Percentiles rank a stretch among this genome's conserved stretches.
Evolutionary conservation across 805 yeast genomes (phyloP).

Genomic region (Komagataella kurtzmanii): DNA sequence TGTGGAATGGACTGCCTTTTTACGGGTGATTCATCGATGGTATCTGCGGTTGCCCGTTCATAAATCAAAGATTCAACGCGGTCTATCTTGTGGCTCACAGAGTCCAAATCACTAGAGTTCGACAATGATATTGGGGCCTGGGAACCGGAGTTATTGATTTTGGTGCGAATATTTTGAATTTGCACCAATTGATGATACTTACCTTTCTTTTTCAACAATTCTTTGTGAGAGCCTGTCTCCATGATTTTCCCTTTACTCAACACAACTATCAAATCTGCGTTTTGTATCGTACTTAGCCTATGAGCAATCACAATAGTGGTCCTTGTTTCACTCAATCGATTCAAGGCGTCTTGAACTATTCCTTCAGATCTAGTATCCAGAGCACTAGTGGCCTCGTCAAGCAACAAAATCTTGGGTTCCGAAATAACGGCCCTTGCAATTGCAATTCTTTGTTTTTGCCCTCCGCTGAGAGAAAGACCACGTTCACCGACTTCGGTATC

Average conservation of each 20-base stretch:
- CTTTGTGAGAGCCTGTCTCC: conserved; percentile 28
- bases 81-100: background rate
- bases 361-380: conserved; percentile 53
- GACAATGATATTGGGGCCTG: background rate
- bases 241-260: conserved; percentile 44
- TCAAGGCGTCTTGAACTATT: conserved; percentile 24
- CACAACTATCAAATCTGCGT: conserved; percentile 65
- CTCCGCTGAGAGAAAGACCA: conserved; percentile 51
- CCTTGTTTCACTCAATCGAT: conserved; percentile 36
- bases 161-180: conserved; percentile 13
- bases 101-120: background rate
- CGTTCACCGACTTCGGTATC: conserved; percentile 44
- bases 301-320: conserved; percentile 81
- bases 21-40: background rate
- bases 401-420: conserved; percentile 46
- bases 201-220: conserved; percentile 16
- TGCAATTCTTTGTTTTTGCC: conserved; percentile 78
- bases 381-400: conserved; percentile 89
- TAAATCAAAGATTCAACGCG: background rate
- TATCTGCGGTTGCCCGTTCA: background rate
- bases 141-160: background rate
- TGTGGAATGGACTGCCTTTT: background rate
- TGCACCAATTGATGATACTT: conserved; percentile 29
- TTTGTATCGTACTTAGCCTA: conserved; percentile 71
- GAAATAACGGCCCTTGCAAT: conserved; percentile 72